A percentile compares a stretch with the other conserved stretches of the same genome.
Conservation (phyloP, 2,329 filamentous ascomycete species). For the Fusarium tanahbumbuense region DNA sequence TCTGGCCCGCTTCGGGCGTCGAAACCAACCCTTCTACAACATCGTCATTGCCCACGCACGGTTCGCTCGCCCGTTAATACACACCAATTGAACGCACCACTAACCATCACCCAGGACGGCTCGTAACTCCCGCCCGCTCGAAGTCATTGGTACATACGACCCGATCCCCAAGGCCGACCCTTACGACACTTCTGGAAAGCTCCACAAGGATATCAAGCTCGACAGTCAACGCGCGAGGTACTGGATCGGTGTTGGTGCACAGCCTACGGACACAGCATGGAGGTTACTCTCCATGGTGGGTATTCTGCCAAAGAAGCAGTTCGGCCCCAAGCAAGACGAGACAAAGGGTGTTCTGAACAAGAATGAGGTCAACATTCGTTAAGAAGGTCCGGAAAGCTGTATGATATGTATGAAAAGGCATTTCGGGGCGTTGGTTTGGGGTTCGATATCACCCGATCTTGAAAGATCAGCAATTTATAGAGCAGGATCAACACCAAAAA, state of each 20-base stretch:
- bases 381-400: constrained; percentile 32
- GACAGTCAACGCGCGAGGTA: constrained; percentile 86
- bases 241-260: constrained; percentile 96
- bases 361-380: constrained; percentile 49
- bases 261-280: constrained; percentile 92
- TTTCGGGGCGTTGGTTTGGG: constrained; percentile 46
- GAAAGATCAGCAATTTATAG: constrained; percentile 10
- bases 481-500: not conserved
- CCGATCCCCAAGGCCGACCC: constrained; percentile 72
- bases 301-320: constrained; percentile 54
- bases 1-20: constrained; percentile 91
- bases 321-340: constrained; percentile 48
- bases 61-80: constrained; percentile 61
- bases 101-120: constrained; percentile 71
- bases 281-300: constrained; percentile 82
- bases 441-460: constrained; percentile 17
- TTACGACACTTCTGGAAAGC: constrained; percentile 70
- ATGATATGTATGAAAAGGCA: constrained; percentile 46
- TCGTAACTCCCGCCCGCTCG: constrained; percentile 87
- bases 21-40: constrained; percentile 94
- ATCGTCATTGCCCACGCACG: constrained; percentile 94
- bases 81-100: constrained; percentile 5
- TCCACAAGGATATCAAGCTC: constrained; percentile 92
- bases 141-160: constrained; percentile 87
- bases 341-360: constrained; percentile 44